Percentiles rank a stretch among this genome's conserved stretches.
Evolutionary conservation across 768 basidiomycete genomes (phyloP).

Genomic region (Pleurotus tuber-regium): DNA sequence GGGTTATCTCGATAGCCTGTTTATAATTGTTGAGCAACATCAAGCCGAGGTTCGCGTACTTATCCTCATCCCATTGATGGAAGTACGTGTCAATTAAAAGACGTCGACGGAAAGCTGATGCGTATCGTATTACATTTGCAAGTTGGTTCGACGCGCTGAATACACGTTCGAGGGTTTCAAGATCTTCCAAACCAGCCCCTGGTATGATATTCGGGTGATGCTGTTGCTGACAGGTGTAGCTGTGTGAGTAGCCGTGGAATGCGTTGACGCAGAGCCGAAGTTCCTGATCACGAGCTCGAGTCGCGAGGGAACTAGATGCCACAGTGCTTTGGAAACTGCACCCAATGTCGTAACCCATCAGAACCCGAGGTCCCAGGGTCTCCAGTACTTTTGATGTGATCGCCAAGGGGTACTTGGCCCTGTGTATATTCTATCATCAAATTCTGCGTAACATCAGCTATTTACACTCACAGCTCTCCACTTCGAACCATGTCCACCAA

Average conservation of each 20-base stretch:
- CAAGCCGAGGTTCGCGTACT: conserved; percentile 20
- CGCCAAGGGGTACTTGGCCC: conserved; percentile 20
- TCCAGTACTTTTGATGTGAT: conserved; percentile 18
- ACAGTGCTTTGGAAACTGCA: conserved; percentile 23
- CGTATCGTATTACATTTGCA: conserved; percentile 16
- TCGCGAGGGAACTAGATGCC: conserved; percentile 15
- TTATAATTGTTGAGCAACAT: conserved; percentile 24
- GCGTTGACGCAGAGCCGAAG: conserved; percentile 14
- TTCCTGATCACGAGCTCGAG: conserved; percentile 5
- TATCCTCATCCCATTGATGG: conserved; percentile 17
- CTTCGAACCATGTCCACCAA: conserved; percentile 23
- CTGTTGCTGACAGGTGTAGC: conserved; percentile 18
- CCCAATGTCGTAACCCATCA: conserved; percentile 24
- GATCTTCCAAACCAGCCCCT: conserved; percentile 20
- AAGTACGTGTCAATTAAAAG: conserved; percentile 19
- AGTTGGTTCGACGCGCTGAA: conserved; percentile 20
- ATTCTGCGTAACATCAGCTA: not conserved
- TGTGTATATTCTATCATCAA: conserved; percentile 7
- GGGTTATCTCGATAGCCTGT: conserved; percentile 22
- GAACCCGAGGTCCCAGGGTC: conserved; percentile 15
- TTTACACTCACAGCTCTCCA: conserved; percentile 23
- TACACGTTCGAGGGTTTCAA: conserved; percentile 18
- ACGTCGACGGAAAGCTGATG: conserved; percentile 18
- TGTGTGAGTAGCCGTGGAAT: conserved; percentile 5
- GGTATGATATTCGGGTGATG: conserved; percentile 18